Percentiles rank a stretch among this genome's conserved stretches.
Evolutionary conservation across 1,284 basidiomycete species (phyloP).

Genomic region (Mycena sp.): DNA sequence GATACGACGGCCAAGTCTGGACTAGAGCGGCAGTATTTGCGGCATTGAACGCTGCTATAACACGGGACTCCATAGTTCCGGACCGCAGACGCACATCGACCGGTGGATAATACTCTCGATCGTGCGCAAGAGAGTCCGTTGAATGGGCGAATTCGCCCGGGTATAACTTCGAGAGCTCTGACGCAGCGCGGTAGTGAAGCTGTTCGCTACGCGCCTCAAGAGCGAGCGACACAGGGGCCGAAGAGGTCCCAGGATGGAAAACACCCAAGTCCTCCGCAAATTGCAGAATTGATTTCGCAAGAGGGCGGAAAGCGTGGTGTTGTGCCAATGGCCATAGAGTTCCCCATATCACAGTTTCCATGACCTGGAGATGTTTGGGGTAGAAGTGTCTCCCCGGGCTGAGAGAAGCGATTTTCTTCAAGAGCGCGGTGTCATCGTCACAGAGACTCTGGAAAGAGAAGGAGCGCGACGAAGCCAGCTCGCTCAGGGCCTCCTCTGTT

Average conservation of each 20-base stretch:
- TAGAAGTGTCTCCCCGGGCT: slow-evolving; percentile 52
- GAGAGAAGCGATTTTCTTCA: slow-evolving; percentile 49
- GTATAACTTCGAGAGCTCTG: slow-evolving; percentile 19
- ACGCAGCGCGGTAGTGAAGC: slow-evolving; percentile 18
- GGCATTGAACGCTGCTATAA: slow-evolving; percentile 18
- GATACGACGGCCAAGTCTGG: slow-evolving; percentile 9
- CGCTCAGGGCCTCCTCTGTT: slow-evolving; percentile 56
- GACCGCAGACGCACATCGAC: slow-evolving; percentile 7
- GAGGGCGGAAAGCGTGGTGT: slow-evolving; percentile 45
- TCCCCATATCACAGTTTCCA: slow-evolving; percentile 54
- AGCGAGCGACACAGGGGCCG: background rate
- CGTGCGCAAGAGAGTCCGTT: background rate
- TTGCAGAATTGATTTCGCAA: slow-evolving; percentile 45
- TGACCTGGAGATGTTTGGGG: slow-evolving; percentile 49
- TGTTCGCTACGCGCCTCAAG: slow-evolving; percentile 7
- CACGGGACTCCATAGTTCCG: slow-evolving; percentile 19
- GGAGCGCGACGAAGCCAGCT: slow-evolving; percentile 51
- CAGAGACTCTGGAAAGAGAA: slow-evolving; percentile 52
- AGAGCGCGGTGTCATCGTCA: slow-evolving; percentile 44
- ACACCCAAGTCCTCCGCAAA: slow-evolving; percentile 40
- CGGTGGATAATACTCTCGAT: slow-evolving; percentile 20
- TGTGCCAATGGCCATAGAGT: slow-evolving; percentile 41
- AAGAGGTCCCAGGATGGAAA: slow-evolving; percentile 5
- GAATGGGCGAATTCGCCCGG: slow-evolving; percentile 20
- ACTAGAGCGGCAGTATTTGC: slow-evolving; percentile 23